Conservation (phyloP, 2,329 filamentous ascomycete genomes). For the Beauveria rudraprayagi region DNA sequence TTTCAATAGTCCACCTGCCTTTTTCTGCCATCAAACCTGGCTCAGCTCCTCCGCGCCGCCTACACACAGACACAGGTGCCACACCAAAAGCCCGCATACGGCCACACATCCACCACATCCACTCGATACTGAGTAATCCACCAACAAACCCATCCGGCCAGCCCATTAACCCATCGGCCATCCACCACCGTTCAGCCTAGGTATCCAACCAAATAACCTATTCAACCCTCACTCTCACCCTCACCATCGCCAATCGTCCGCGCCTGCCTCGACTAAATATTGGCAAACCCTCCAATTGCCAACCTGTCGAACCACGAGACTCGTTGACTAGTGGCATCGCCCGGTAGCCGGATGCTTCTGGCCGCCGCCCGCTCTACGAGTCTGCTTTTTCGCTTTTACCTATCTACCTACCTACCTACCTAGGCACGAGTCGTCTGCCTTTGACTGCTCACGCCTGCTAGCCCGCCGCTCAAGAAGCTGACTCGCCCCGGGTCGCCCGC, state of each 20-base stretch:
- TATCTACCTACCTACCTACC: too few species aligned
- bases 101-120: neutral
- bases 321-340: neutral
- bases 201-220: neutral
- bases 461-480: conserved; percentile 5
- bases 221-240: neutral
- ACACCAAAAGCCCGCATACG: conserved; percentile 1
- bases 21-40: neutral
- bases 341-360: conserved; percentile 9
- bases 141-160: neutral
- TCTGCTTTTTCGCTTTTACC: neutral
- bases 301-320: neutral
- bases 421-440: neutral
- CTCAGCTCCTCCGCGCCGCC: conserved; percentile 2
- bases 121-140: neutral
- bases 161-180: neutral
- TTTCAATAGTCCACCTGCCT: neutral
- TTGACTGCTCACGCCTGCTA: neutral
- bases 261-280: neutral
- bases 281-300: neutral
- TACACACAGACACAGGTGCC: neutral
- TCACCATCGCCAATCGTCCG: neutral
- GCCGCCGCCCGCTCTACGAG: neutral
- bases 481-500: conserved; percentile 11
- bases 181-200: neutral